phyloP scores from a whole-genome alignment of 257 asterid species.

The Vinca minor region DNA sequence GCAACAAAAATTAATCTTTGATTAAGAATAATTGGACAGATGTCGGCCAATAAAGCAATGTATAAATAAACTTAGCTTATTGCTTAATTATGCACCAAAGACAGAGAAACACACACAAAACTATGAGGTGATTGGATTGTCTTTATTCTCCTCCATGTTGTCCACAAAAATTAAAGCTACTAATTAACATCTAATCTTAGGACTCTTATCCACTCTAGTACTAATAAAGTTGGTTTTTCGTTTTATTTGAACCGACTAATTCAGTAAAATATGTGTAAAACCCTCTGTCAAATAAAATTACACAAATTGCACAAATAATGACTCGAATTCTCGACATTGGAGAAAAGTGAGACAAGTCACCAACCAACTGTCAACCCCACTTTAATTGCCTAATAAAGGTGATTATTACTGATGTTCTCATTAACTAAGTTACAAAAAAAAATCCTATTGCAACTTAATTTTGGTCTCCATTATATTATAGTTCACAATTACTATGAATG shows the following conservation, averaged over 20 bases:
- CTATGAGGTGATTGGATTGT: slow-evolving; percentile 26
- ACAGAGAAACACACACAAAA: slow-evolving; percentile 24
- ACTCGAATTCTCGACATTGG: too few species aligned
- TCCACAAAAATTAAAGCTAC: not conserved
- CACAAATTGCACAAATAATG: too few species aligned
- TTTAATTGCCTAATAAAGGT: too few species aligned
- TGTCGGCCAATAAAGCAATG: slow-evolving; percentile 27
- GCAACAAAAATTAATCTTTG: not conserved
- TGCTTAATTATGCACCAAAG: slow-evolving; percentile 21
- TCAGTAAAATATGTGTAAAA: too few species aligned
- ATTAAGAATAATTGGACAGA: slow-evolving; percentile 14
- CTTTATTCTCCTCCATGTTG: slow-evolving; percentile 16
- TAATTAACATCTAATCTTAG: slow-evolving; percentile 4
- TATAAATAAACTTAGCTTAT: slow-evolving; percentile 11
- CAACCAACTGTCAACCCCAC: too few species aligned
- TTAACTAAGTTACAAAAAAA: not conserved
- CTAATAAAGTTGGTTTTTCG: too few species aligned
- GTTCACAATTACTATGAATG: not conserved
- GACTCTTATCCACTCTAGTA: slow-evolving; percentile 10
- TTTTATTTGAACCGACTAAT: too few species aligned
- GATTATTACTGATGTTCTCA: slow-evolving; percentile 4
- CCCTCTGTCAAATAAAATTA: too few species aligned
- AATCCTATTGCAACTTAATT: too few species aligned
- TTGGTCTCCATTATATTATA: not conserved
- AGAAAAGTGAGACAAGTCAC: too few species aligned